These are phyloP conservation scores for Malus orientalis DNA, from an alignment of 306 rosid species.

Conservation along the genomic window DNA sequence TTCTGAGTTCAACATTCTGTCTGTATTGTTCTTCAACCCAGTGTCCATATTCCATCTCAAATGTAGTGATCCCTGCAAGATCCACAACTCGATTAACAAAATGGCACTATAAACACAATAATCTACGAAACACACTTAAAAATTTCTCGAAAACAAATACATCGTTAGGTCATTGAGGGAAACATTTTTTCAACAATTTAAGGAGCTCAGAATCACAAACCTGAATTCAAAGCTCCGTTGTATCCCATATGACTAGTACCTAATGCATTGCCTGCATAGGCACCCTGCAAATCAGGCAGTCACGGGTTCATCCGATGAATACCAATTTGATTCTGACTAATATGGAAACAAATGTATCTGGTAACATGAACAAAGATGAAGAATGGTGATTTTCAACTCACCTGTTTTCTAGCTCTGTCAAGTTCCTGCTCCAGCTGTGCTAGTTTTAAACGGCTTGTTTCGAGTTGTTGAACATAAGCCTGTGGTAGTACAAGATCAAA, in stretches of 20 bases:
- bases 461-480: constrained; percentile 92
- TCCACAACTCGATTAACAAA: constrained; percentile 1
- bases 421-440: constrained; percentile 72
- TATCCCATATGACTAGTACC: constrained; percentile 46
- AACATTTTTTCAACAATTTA: not conserved
- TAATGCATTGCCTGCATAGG: constrained; percentile 25
- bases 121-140: not conserved
- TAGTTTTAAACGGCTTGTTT: constrained; percentile 74
- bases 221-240: constrained; percentile 48
- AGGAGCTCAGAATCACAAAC: constrained; percentile 31
- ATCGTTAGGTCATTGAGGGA: not conserved
- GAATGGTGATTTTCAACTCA: constrained; percentile 18
- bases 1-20: constrained; percentile 55
- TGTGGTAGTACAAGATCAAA: constrained; percentile 20
- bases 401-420: constrained; percentile 65
- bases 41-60: constrained; percentile 72
- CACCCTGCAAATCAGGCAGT: constrained; percentile 41
- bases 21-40: constrained; percentile 84
- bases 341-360: not conserved
- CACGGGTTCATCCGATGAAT: constrained; percentile 5
- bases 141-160: not conserved
- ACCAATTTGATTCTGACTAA: not conserved
- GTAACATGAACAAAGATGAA: not conserved
- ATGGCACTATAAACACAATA: not conserved
- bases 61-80: constrained; percentile 53